phyloP scores from a whole-genome alignment of 345 rosid species.

The Abelmoschus esculentus region DNA sequence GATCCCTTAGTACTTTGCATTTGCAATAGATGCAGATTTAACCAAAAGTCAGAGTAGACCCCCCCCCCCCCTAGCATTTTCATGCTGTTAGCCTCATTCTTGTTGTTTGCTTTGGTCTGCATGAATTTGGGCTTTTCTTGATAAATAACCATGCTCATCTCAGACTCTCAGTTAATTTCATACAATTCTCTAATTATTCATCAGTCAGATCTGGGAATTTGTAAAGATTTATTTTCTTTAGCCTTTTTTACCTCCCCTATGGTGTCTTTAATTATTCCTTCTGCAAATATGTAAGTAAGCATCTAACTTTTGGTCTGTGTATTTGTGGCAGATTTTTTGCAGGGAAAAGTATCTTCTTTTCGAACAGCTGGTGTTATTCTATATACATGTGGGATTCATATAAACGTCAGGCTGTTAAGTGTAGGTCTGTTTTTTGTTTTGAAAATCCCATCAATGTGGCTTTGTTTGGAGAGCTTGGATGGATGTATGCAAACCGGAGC shows the following conservation, averaged over 20 bases:
- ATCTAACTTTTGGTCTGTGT: conserved; percentile 39
- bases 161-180: conserved; percentile 14
- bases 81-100: conserved; percentile 25
- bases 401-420: conserved; percentile 28
- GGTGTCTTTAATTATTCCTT: conserved; percentile 27
- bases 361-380: conserved; percentile 27
- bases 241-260: background rate
- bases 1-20: conserved; percentile 12
- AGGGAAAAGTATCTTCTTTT: conserved; percentile 42
- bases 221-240: conserved; percentile 41
- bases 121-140: conserved; percentile 25
- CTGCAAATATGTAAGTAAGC: conserved; percentile 32
- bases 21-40: background rate
- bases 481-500: conserved; percentile 61
- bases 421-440: conserved; percentile 19
- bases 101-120: conserved; percentile 33
- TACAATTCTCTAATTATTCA: conserved; percentile 23
- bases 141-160: conserved; percentile 22
- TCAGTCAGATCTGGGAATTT: conserved; percentile 36
- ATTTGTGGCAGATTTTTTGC: conserved; percentile 54
- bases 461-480: conserved; percentile 49
- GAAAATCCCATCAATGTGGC: conserved; percentile 44
- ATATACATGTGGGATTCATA: conserved; percentile 27
- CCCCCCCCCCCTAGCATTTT: background rate
- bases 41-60: too few species aligned